Evolutionary conservation across 2,329 filamentous ascomycete species (phyloP).

Genomic region (Phaeophleospora eucalypticola): DNA sequence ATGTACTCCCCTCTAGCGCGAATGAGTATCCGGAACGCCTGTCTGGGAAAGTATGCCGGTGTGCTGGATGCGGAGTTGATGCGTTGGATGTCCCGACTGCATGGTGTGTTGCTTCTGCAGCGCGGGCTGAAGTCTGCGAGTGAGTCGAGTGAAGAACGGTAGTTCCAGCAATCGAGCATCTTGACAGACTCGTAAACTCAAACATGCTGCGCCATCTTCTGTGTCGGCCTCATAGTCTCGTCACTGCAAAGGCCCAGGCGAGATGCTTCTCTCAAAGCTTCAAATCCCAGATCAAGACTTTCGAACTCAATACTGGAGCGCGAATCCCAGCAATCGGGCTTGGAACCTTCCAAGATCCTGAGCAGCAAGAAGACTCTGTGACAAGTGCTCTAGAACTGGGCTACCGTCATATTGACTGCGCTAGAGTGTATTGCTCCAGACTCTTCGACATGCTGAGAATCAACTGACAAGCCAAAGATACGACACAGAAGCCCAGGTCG

Average conservation of each 20-base stretch:
- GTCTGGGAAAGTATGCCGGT: too few relatives aligned
- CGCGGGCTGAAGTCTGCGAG: too few relatives aligned
- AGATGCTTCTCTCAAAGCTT: neutral
- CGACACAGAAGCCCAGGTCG: constrained; percentile 80
- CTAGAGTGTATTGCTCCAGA: constrained; percentile 56
- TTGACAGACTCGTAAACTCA: too few relatives aligned
- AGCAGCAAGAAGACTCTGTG: constrained; percentile 46
- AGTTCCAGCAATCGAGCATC: too few relatives aligned
- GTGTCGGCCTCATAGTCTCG: neutral
- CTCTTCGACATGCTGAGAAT: neutral
- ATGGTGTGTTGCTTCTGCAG: too few relatives aligned
- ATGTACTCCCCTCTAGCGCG: too few relatives aligned
- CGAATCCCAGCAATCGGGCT: constrained; percentile 35
- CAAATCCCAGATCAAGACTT: constrained; percentile 8
- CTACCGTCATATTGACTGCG: constrained; percentile 56
- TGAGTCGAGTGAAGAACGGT: too few relatives aligned
- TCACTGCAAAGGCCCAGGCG: neutral
- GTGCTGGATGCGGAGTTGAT: too few relatives aligned
- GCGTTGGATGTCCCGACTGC: too few relatives aligned
- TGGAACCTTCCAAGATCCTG: constrained; percentile 36
- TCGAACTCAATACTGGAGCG: constrained; percentile 34
- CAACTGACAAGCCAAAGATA: constrained; percentile 40
- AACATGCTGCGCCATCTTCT: neutral
- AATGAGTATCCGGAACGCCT: too few relatives aligned
- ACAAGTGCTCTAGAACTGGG: constrained; percentile 43